A percentile compares a stretch with the other conserved stretches of the same genome.
Evolutionary conservation across 352 stramenopile species (phyloP).

Genomic region (Plasmopara viticola): DNA sequence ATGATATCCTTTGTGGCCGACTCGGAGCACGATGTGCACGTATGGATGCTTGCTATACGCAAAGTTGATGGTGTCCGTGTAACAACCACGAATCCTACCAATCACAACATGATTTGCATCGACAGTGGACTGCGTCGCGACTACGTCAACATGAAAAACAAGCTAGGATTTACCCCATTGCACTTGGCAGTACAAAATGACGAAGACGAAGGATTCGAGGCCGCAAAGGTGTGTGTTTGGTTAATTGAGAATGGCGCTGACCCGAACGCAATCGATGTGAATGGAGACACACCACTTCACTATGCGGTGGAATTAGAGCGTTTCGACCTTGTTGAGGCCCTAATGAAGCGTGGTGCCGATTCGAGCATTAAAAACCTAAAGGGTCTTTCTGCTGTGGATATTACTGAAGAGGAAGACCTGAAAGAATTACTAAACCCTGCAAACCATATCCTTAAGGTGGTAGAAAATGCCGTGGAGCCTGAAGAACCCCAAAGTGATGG

Average conservation of each 20-base stretch:
- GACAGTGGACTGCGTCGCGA: slow-evolving; percentile 70
- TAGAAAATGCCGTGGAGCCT: slow-evolving; percentile 15
- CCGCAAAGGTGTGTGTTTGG: slow-evolving; percentile 81
- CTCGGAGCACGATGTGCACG: slow-evolving; percentile 76
- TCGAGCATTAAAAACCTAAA: slow-evolving; percentile 68
- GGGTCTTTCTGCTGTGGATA: slow-evolving; percentile 54
- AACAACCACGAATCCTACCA: slow-evolving; percentile 55
- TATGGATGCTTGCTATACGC: slow-evolving; percentile 84
- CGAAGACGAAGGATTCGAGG: slow-evolving; percentile 86
- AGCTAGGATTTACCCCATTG: slow-evolving; percentile 68
- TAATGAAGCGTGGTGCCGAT: slow-evolving; percentile 83
- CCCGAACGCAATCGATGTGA: slow-evolving; percentile 64
- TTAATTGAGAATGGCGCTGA: slow-evolving; percentile 84
- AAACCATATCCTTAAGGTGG: slow-evolving; percentile 32
- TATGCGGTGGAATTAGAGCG: slow-evolving; percentile 80
- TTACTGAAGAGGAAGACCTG: slow-evolving; percentile 74
- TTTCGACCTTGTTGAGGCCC: slow-evolving; percentile 74
- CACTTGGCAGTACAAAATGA: slow-evolving; percentile 83
- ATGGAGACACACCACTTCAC: slow-evolving; percentile 82
- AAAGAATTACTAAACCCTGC: slow-evolving; percentile 66
- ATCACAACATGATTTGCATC: slow-evolving; percentile 89
- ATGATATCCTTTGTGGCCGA: slow-evolving; percentile 82
- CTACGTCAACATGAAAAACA: slow-evolving; percentile 87
- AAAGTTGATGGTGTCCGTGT: slow-evolving; percentile 80
- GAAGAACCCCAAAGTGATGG: slow-evolving; percentile 23